A percentile compares a stretch with the other conserved stretches of the same genome.
These are phyloP conservation scores for Stygiomarasmius scandens DNA, from an alignment of 1,284 basidiomycete species.

Conservation along the genomic window DNA sequence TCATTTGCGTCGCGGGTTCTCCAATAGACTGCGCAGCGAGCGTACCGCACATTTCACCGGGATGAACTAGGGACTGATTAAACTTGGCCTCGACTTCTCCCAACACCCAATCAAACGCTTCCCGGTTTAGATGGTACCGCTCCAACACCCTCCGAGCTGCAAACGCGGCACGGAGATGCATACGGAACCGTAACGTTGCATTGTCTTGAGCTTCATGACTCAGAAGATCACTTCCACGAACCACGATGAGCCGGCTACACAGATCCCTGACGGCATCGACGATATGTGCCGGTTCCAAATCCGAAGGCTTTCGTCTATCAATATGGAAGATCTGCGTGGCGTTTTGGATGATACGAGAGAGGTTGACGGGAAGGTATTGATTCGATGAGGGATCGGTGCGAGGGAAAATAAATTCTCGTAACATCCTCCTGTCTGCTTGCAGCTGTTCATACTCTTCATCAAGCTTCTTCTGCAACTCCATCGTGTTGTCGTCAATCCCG, in stretches of 20 bases:
- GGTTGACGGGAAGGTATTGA: conserved; percentile 90
- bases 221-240: conserved; percentile 83
- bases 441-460: conserved; percentile 89
- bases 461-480: conserved; percentile 87
- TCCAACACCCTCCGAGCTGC: conserved; percentile 85
- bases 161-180: conserved; percentile 89
- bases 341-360: conserved; percentile 94
- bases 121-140: conserved; percentile 81
- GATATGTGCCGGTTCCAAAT: conserved; percentile 88
- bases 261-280: conserved; percentile 79
- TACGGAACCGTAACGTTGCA: conserved; percentile 90
- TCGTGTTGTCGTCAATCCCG: conserved; percentile 91
- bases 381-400: conserved; percentile 72
- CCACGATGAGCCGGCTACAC: conserved; percentile 74
- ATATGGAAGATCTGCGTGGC: conserved; percentile 98
- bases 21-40: conserved; percentile 98
- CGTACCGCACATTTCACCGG: conserved; percentile 99
- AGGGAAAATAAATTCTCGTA: conserved; percentile 88
- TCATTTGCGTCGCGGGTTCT: conserved; percentile 99
- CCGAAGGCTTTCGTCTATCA: conserved; percentile 90
- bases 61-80: conserved; percentile 88
- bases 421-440: conserved; percentile 70
- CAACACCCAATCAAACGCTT: conserved; percentile 97
- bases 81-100: conserved; percentile 97
- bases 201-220: conserved; percentile 84